phyloP scores from a whole-genome alignment of 2,329 filamentous ascomycete genomes.

The Aspergillus udagawae region DNA sequence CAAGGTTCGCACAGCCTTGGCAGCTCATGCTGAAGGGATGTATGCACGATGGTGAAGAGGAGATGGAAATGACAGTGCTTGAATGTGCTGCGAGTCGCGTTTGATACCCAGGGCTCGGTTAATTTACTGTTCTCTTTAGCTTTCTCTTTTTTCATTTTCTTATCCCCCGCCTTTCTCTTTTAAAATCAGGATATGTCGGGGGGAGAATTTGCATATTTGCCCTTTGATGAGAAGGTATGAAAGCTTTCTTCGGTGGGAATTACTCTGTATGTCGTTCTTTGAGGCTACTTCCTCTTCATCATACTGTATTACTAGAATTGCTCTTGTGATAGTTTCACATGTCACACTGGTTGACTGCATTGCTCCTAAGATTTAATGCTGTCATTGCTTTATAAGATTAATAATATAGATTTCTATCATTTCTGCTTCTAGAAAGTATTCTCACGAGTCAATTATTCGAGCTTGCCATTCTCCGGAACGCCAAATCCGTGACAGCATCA shows the following conservation, averaged over 20 bases:
- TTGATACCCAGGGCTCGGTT: constrained; percentile 30
- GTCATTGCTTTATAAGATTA: neutral
- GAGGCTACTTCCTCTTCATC: neutral
- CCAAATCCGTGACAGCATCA: neutral
- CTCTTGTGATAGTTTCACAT: neutral
- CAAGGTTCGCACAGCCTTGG: neutral
- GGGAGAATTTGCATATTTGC: neutral
- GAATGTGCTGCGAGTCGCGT: constrained; percentile 17
- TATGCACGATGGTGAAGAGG: neutral
- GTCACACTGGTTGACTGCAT: neutral
- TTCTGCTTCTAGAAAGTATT: neutral
- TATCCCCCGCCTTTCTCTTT: neutral
- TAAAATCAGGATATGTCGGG: neutral
- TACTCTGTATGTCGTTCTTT: neutral
- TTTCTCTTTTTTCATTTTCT: neutral
- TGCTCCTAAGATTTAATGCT: neutral
- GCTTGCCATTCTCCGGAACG: constrained; percentile 1
- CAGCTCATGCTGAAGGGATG: neutral
- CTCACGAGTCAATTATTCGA: neutral
- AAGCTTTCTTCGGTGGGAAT: neutral
- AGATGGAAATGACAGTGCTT: constrained; percentile 11
- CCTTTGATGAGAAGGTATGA: neutral
- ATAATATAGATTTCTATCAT: neutral
- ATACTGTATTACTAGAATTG: neutral
- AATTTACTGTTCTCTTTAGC: constrained; percentile 4